Conservation (phyloP, 176 grass and related monocot genomes). For the Juncus effusus region DNA sequence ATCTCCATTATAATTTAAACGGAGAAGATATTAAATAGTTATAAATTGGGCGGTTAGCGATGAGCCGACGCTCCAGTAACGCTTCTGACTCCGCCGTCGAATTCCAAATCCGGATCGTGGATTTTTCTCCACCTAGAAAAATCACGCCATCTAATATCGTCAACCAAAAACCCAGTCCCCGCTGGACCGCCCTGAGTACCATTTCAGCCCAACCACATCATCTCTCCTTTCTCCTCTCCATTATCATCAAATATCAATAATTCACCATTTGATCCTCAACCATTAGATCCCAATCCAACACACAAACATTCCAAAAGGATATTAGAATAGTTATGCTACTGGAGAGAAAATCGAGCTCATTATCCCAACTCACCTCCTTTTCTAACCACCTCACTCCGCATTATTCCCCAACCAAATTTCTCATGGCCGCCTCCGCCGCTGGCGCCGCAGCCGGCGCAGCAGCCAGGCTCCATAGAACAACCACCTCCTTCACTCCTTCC, state of each 20-base stretch:
- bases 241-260: background rate
- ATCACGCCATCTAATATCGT: background rate
- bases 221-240: background rate
- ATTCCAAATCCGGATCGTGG: no score
- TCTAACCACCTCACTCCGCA: background rate
- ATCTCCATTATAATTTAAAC: no score
- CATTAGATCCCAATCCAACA: background rate
- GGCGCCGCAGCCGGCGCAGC: background rate
- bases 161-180: conserved; percentile 11
- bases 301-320: background rate
- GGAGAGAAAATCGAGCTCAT: background rate
- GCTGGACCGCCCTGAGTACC: conserved; percentile 4
- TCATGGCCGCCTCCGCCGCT: background rate
- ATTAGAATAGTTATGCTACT: background rate
- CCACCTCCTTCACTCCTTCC: conserved; percentile 2
- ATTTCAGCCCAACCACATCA: conserved; percentile 14
- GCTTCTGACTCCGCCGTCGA: no score
- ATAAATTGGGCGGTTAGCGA: no score
- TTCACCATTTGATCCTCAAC: background rate
- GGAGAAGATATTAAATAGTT: no score
- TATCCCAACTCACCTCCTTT: conserved; percentile 8
- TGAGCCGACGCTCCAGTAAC: no score
- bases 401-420: background rate
- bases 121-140: conserved; percentile 7
- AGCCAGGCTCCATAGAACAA: background rate